These are phyloP conservation scores for Suillus decipiens DNA, from an alignment of 768 basidiomycete genomes.

Conservation along the genomic window DNA sequence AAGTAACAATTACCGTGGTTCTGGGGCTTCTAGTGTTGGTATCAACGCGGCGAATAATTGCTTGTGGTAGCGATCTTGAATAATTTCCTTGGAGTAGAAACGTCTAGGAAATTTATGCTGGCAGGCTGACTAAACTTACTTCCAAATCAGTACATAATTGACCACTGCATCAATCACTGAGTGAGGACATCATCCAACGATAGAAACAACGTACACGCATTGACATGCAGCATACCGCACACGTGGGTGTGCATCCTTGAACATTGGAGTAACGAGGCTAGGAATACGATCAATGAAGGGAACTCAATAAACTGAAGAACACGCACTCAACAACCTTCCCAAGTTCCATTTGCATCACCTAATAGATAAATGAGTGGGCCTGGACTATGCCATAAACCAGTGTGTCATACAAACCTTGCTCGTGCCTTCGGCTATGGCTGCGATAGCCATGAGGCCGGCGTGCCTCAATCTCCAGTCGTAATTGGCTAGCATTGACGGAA, in stretches of 20 bases:
- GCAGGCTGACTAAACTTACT: constrained; percentile 38
- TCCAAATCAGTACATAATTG: constrained; percentile 90
- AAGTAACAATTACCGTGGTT: constrained; percentile 53
- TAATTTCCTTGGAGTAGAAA: constrained; percentile 57
- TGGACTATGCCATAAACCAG: neutral
- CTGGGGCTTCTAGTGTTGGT: constrained; percentile 71
- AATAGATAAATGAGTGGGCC: constrained; percentile 9
- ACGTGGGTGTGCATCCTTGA: constrained; percentile 75
- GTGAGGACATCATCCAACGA: neutral
- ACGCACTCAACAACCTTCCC: constrained; percentile 80
- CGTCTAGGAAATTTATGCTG: neutral
- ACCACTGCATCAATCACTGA: constrained; percentile 49
- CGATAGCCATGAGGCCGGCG: constrained; percentile 86
- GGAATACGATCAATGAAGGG: constrained; percentile 6
- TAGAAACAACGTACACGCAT: constrained; percentile 58
- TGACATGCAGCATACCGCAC: constrained; percentile 81
- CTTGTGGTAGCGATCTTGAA: constrained; percentile 70
- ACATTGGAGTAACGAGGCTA: constrained; percentile 77
- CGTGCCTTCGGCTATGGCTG: constrained; percentile 83
- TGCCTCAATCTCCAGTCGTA: constrained; percentile 87
- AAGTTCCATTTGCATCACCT: constrained; percentile 82
- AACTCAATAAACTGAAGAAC: neutral
- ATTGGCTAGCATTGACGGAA: constrained; percentile 78
- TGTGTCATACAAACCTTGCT: constrained; percentile 48
- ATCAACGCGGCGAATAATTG: constrained; percentile 73